Evolutionary conservation across 139 green algal species (phyloP).

Genomic region (Volvox reticuliferus): DNA sequence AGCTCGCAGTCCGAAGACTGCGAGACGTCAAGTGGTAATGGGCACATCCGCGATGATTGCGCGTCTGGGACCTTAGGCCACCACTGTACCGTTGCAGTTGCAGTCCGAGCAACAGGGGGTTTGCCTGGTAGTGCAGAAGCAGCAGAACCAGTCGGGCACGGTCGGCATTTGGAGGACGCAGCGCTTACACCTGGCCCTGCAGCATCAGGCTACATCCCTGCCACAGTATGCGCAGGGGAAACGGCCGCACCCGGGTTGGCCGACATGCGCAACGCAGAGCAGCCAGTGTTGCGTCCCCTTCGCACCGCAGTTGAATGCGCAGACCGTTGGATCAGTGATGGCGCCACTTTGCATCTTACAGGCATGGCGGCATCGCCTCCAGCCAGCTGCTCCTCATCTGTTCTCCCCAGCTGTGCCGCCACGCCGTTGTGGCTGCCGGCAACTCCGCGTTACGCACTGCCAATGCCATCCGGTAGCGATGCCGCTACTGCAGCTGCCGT

Average conservation of each 20-base stretch:
- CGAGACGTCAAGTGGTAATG: too few species aligned
- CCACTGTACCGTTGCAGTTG: too few species aligned
- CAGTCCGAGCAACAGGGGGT: too few species aligned
- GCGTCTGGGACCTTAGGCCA: too few species aligned
- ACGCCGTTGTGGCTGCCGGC: constrained; percentile 1
- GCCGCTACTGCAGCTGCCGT: neutral
- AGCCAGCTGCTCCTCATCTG: neutral
- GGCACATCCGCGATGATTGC: too few species aligned
- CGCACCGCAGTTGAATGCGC: neutral
- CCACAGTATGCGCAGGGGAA: neutral
- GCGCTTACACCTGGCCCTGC: too few species aligned
- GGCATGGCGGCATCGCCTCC: neutral
- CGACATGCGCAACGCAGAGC: neutral
- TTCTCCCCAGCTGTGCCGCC: neutral
- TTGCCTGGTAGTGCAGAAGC: too few species aligned
- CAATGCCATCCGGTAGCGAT: neutral
- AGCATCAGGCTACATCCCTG: too few species aligned
- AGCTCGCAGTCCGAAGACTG: too few species aligned
- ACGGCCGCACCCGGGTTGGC: neutral
- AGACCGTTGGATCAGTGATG: neutral
- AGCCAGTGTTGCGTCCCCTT: neutral
- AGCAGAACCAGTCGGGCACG: too few species aligned
- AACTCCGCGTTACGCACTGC: neutral
- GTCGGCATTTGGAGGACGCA: too few species aligned
- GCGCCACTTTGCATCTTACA: neutral